These are phyloP conservation scores for Helichrysum umbraculigerum DNA, from an alignment of 129 eudicot genomes.

Conservation along the genomic window DNA sequence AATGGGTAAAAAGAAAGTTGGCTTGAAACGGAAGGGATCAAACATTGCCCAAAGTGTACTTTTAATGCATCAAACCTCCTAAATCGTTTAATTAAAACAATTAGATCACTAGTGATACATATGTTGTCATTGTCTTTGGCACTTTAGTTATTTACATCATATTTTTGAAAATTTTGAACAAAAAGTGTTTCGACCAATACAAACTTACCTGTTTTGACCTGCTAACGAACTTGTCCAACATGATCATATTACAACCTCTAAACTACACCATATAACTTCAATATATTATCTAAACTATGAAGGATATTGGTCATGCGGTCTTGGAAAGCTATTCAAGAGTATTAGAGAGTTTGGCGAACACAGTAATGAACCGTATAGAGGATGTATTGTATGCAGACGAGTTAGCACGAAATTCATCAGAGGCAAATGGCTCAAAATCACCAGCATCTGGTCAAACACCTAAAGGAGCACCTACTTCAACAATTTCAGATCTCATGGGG, in stretches of 20 bases:
- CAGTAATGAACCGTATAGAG: constrained; percentile 49
- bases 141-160: neutral
- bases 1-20: neutral
- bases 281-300: neutral
- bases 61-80: neutral
- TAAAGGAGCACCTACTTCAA: constrained; percentile 47
- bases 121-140: neutral
- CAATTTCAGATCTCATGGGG: constrained; percentile 65
- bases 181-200: neutral
- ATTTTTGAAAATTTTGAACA: neutral
- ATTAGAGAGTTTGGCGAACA: constrained; percentile 41
- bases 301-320: constrained; percentile 43
- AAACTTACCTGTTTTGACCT: neutral
- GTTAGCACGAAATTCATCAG: constrained; percentile 41
- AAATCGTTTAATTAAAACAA: neutral
- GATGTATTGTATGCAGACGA: constrained; percentile 75
- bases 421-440: constrained; percentile 16
- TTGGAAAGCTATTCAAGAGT: constrained; percentile 47
- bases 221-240: neutral
- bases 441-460: constrained; percentile 27
- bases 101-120: neutral
- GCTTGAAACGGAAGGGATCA: neutral
- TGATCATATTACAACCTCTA: neutral
- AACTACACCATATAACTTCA: constrained; percentile 9
- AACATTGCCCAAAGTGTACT: neutral